phyloP scores from a whole-genome alignment of 495 filamentous ascomycete species.

The Apodospora peruviana region DNA sequence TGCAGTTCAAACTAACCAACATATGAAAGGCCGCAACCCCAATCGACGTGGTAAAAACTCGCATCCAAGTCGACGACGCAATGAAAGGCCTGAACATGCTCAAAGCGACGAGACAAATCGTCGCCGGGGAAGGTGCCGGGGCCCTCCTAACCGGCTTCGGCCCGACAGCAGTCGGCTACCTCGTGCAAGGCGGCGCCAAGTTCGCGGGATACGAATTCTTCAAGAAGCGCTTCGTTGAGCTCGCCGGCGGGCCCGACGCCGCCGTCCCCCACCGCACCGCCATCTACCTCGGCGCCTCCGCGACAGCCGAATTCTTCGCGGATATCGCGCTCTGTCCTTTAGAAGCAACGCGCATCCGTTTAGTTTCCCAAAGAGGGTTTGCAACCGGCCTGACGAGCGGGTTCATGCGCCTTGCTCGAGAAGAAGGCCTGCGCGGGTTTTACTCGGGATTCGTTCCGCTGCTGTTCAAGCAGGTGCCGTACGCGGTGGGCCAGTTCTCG shows the following conservation, averaged over 20 bases:
- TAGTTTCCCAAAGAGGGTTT: constrained; percentile 67
- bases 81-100: constrained; percentile 73
- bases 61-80: constrained; percentile 70
- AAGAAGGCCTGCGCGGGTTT: constrained; percentile 68
- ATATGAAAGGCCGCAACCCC: constrained; percentile 38
- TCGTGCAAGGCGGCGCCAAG: constrained; percentile 73
- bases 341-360: constrained; percentile 72
- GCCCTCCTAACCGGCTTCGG: constrained; percentile 71
- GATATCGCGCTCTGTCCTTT: constrained; percentile 74
- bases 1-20: constrained; percentile 9
- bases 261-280: constrained; percentile 65
- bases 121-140: constrained; percentile 64
- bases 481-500: constrained; percentile 30
- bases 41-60: constrained; percentile 59
- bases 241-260: constrained; percentile 54
- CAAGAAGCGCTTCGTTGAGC: constrained; percentile 70
- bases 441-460: constrained; percentile 75
- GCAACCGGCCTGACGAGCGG: constrained; percentile 59
- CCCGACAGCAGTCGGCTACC: constrained; percentile 68
- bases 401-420: constrained; percentile 61
- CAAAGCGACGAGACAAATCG: constrained; percentile 62
- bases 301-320: constrained; percentile 69
- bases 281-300: constrained; percentile 69
- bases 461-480: constrained; percentile 64
- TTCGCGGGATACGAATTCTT: constrained; percentile 77